phyloP scores from a whole-genome alignment of 2,329 filamentous ascomycete species.

The Cytospora piceae region DNA sequence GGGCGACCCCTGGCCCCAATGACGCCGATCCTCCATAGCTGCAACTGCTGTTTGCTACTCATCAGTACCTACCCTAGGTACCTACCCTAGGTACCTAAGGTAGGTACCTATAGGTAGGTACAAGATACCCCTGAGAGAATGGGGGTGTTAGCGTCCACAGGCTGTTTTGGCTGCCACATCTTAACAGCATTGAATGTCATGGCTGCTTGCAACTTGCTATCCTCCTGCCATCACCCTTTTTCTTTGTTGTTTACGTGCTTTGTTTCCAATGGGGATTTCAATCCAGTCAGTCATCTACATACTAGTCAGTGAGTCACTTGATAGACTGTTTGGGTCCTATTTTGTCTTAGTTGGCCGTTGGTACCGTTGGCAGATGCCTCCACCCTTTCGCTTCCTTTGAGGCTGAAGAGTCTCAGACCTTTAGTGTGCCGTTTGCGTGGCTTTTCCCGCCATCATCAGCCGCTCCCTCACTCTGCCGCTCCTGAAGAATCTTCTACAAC shows the following conservation, averaged over 20 bases:
- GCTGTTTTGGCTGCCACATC: not conserved
- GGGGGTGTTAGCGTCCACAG: not conserved
- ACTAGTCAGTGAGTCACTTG: not conserved
- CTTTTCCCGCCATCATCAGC: not conserved
- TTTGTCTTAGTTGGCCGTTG: not conserved
- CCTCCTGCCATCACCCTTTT: not conserved
- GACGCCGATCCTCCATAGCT: not conserved
- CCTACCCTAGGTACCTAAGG: too few species aligned
- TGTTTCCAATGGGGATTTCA: not conserved
- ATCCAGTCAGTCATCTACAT: too few species aligned
- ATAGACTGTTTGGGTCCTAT: not conserved
- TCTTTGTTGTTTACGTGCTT: not conserved
- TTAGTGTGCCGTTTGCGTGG: not conserved
- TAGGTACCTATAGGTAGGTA: too few species aligned
- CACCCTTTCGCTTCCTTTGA: not conserved
- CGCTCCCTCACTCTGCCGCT: not conserved
- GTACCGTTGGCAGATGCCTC: not conserved
- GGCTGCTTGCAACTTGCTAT: not conserved
- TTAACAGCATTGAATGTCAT: not conserved
- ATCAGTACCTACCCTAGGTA: too few species aligned
- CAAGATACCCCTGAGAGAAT: not conserved
- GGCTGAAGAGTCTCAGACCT: not conserved
- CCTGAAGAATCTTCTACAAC: not conserved
- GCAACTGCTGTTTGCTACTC: too few species aligned
- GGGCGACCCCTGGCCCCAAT: not conserved